Evolutionary conservation across 148 eudicot species (phyloP), one percentile per base, ranked within the genome.

Genomic region (Polygonum maritimum): DNA sequence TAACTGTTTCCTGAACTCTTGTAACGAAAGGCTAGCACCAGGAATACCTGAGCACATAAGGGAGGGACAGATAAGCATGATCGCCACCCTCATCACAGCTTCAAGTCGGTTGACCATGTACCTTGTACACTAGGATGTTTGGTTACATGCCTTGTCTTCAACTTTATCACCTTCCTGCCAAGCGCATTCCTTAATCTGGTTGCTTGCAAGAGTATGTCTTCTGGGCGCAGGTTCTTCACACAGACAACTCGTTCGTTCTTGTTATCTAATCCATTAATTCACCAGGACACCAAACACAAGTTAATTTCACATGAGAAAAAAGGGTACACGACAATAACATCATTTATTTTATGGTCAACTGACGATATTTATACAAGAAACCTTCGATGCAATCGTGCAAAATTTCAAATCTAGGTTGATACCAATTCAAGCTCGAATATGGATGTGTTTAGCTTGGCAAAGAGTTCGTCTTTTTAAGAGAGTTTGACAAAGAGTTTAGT

Each of bases 111-210:
- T 12, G 92, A 85, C 98, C 98, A 92, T 48, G 97, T 90, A 38
- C 97, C 98, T 89, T 94, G 97, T 62, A 94, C 98, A 69, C 97
- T 92, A 26, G 97, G 92, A 80, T 89, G 82, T 52, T 88, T 88
- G 1, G 96, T 92, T 10, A 90, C 93, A 77, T 90, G 96, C 74
- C 98, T 87, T 0, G 97, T 92, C 87, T 84, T 92, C 85, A 94
- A 78, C 86, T 94, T 94, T 79, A 89, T 79, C 79, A 89, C 98
- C 81, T 94, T 94, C 77, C 97, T 90, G 75, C 96, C 98, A 80
- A 87, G 73, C 45, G 97, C 84, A 77, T 89, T 92, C 78, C 98
- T 88, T 70, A 92, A 82, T 78, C 92, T 90, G 22, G 90, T 94
- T 38, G 98, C 91, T 63, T 88, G 86, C 11, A 78, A 79, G 74